phyloP scores from a whole-genome alignment of 257 asterid genomes.

The Penstemon newberryi region DNA sequence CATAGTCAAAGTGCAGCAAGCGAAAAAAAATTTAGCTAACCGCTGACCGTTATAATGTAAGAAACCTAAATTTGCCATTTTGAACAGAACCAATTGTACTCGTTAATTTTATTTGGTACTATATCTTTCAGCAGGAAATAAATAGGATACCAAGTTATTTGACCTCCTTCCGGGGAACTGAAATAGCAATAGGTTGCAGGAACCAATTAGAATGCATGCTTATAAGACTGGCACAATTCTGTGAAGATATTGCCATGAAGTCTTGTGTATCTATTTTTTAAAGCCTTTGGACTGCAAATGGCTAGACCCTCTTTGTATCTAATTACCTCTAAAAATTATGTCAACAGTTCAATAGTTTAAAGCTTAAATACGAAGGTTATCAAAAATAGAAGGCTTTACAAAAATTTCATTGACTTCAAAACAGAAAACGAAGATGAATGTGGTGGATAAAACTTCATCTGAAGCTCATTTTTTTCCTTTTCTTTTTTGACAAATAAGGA shows the following conservation, averaged over 20 bases:
- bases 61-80: conserved; percentile 6
- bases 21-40: background rate
- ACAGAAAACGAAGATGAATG: background rate
- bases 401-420: background rate
- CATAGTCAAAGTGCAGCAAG: conserved; percentile 6
- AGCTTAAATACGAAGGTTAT: background rate
- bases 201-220: conserved; percentile 8
- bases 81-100: no score
- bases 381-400: background rate
- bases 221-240: background rate
- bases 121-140: conserved; percentile 24
- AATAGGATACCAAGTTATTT: background rate
- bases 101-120: background rate
- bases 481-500: background rate
- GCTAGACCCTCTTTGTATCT: no score
- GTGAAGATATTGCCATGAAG: background rate
- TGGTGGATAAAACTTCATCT: background rate
- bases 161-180: conserved; percentile 1
- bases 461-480: background rate
- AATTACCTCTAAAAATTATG: background rate
- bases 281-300: background rate
- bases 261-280: background rate
- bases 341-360: background rate
- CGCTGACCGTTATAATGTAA: conserved; percentile 11
- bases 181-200: conserved; percentile 8